Evolutionary conservation across 2,329 filamentous ascomycete genomes (phyloP).

Genomic region (Cladosporium halotolerans): DNA sequence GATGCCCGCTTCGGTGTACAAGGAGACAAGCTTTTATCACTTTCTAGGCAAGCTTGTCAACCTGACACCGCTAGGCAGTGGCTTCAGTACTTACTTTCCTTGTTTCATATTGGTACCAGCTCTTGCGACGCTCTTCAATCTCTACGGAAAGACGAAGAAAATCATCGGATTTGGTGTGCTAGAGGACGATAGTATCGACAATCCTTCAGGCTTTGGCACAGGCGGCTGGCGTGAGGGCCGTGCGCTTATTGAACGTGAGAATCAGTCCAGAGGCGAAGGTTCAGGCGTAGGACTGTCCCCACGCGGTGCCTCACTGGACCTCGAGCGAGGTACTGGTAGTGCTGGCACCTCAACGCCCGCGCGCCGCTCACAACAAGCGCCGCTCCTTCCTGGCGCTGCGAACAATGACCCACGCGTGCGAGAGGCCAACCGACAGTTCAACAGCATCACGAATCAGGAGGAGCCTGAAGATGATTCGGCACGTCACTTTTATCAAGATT

Average conservation of each 20-base stretch:
- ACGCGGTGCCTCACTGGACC: constrained; percentile 23
- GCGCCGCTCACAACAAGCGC: constrained; percentile 6
- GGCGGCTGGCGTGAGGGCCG: constrained; percentile 88
- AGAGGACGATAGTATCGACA: constrained; percentile 59
- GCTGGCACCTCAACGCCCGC: constrained; percentile 1
- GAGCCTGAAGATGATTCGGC: constrained; percentile 54
- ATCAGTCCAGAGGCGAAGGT: constrained; percentile 34
- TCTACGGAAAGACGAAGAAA: constrained; percentile 76
- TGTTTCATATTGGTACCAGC: constrained; percentile 82
- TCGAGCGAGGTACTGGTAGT: constrained; percentile 17
- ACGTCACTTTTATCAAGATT: constrained; percentile 68
- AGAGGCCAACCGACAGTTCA: constrained; percentile 27
- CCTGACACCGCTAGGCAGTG: constrained; percentile 71
- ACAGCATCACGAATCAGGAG: constrained; percentile 26
- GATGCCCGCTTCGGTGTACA: constrained; percentile 62
- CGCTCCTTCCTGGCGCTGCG: constrained; percentile 1
- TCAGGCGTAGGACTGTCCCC: constrained; percentile 33
- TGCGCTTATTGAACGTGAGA: constrained; percentile 80
- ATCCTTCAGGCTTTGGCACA: constrained; percentile 60
- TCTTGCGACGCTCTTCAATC: constrained; percentile 75
- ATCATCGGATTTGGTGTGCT: constrained; percentile 73
- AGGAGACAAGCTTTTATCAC: constrained; percentile 74
- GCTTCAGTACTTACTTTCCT: constrained; percentile 85
- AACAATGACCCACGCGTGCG: constrained; percentile 14
- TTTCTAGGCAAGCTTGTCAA: constrained; percentile 82